phyloP scores from a whole-genome alignment of 2,329 filamentous ascomycete genomes.

The Akanthomyces muscarius region DNA sequence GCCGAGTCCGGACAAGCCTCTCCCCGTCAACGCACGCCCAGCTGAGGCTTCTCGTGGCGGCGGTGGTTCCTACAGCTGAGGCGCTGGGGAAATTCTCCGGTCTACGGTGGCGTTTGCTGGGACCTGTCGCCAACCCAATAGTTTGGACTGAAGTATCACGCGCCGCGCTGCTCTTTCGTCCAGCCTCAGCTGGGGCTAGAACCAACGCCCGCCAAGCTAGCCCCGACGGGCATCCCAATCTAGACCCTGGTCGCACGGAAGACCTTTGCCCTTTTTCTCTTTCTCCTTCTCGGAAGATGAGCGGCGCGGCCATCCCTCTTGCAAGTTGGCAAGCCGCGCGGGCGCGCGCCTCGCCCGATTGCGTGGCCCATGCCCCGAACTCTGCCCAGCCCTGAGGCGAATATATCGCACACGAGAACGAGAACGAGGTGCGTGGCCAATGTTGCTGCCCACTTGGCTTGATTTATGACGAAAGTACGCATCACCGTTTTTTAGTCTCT shows the following conservation, averaged over 20 bases:
- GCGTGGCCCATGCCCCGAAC: neutral
- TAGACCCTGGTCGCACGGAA: neutral
- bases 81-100: neutral
- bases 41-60: neutral
- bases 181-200: constrained; percentile 3
- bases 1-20: neutral
- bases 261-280: no score
- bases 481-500: neutral
- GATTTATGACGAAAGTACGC: neutral
- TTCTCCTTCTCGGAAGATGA: no score
- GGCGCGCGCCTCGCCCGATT: neutral
- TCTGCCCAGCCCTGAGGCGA: neutral
- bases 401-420: neutral
- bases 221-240: neutral
- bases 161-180: neutral
- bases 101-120: no score
- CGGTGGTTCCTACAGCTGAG: neutral
- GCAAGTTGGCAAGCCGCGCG: neutral
- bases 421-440: neutral
- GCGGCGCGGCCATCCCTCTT: neutral
- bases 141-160: neutral
- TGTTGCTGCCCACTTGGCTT: neutral
- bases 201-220: neutral
- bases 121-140: neutral
- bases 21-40: neutral